Base-by-base conservation (phyloP, 2,329 filamentous ascomycete genomes). In the Sarocladium brachiariae region DNA sequence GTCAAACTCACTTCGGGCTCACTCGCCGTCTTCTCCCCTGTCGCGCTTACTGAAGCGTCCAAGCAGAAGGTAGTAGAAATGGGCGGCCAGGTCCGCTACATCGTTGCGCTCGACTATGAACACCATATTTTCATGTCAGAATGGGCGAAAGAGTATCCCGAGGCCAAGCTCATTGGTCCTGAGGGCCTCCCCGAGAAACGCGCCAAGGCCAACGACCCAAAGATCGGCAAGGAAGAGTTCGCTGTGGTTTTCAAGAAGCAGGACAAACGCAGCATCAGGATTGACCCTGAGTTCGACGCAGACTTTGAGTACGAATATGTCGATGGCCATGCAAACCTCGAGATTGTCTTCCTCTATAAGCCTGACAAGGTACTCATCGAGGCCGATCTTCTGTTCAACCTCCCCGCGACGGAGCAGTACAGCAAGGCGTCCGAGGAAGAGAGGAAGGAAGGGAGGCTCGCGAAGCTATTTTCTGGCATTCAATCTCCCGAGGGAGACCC, bases 101-200 rank as follows among this genome's bases (percentile, higher is more conserved):
- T 99, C 57, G 75, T 92, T 23, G 92, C 93, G 1, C 81, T 86
- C 1, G 93, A 99, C 66, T 77, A 88, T 49, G 90, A 99, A 72
- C 93, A 99, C 69, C 93, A 99, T 76, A 89, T 99, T 65, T 95
- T 93, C 73, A 66, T 99, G 50, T 85, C 87, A 0, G 76, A 88
- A 46, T 99, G 93, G 92, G 82, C 87, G 60, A 72, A 78, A 46
- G 87, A 81, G 23, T 97, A 81, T 65, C 91, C 92, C 0, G 66
- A 77, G 37, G 91, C 92, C 27, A 83, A 84, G 59, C 76, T 99
- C 45, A 79, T 97, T 59, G 92, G 84, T 1, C 87, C 89, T 1
- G 84, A 92, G 59, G 89, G 88, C 0, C 80, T 99, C 1, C 83
- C 81, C 19, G 89, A 91, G 68, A 95, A 96, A 71, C 84, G 92